Conservation (phyloP, 2,329 filamentous ascomycete species). For the Diaporthe longicolla region DNA sequence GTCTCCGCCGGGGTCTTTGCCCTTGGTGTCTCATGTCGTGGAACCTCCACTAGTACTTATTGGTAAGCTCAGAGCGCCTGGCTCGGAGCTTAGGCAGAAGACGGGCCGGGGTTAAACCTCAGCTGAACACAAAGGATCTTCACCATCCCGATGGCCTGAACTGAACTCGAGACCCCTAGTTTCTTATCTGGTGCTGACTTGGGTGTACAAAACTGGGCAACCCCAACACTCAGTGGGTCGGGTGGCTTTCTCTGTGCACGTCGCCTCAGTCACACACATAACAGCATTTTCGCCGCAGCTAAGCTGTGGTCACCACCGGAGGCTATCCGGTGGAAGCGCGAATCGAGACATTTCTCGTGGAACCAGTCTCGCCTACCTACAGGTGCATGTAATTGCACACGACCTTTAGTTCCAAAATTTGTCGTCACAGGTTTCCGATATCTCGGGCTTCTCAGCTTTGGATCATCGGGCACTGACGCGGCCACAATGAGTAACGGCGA, state of each 20-base stretch:
- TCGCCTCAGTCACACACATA: background rate
- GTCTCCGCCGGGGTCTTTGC: background rate
- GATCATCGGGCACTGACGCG: background rate
- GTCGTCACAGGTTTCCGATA: background rate
- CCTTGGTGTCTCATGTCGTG: constrained; percentile 17
- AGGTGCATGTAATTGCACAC: background rate
- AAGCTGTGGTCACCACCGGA: background rate
- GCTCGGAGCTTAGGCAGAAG: constrained; percentile 15
- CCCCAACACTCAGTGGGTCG: background rate
- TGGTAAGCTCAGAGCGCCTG: constrained; percentile 20
- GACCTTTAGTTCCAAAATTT: background rate
- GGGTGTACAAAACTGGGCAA: background rate
- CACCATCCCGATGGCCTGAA: background rate
- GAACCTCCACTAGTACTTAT: constrained; percentile 7
- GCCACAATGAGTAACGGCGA: background rate
- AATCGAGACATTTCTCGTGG: background rate
- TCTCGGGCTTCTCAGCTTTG: constrained; percentile 6
- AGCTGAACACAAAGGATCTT: constrained; percentile 10
- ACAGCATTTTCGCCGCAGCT: background rate
- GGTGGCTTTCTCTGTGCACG: background rate
- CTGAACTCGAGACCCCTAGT: background rate
- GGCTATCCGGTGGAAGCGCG: background rate
- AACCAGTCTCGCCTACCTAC: background rate
- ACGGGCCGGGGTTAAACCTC: background rate
- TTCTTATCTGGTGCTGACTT: background rate